phyloP scores from a whole-genome alignment of 1,284 basidiomycete genomes.

The Trametes hirsuta region DNA sequence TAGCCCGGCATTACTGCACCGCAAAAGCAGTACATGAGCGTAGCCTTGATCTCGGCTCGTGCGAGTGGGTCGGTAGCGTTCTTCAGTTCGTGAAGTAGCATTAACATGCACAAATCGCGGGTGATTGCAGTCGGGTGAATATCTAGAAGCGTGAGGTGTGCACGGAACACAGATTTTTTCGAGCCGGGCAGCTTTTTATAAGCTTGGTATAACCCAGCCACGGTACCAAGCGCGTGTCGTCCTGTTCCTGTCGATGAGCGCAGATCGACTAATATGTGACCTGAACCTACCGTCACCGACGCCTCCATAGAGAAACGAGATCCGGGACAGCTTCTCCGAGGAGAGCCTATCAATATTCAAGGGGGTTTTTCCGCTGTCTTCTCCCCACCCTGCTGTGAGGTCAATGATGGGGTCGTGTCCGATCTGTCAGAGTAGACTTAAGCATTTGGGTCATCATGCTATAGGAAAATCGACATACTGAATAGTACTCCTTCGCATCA shows the following conservation, averaged over 20 bases:
- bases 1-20: conserved; percentile 9
- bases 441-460: background rate
- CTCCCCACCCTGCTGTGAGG: conserved; percentile 17
- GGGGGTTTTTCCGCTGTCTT: background rate
- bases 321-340: background rate
- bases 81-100: conserved; percentile 25
- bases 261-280: too few species aligned
- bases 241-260: background rate
- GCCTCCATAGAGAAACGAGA: conserved; percentile 26
- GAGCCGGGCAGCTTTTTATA: conserved; percentile 13
- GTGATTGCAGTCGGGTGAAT: conserved; percentile 30
- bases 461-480: background rate
- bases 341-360: conserved; percentile 12
- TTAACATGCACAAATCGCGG: conserved; percentile 29
- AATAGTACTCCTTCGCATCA: conserved; percentile 7
- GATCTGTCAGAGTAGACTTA: conserved; percentile 1
- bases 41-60: conserved; percentile 9
- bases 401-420: conserved; percentile 22
- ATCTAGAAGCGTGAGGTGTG: conserved; percentile 31
- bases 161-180: conserved; percentile 14
- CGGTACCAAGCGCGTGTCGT: conserved; percentile 27
- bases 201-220: conserved; percentile 23
- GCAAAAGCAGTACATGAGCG: conserved; percentile 16
- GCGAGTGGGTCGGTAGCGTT: background rate
- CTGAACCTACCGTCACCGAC: conserved; percentile 26